A percentile compares a stretch with the other conserved stretches of the same genome.
Evolutionary conservation across 1,284 basidiomycete genomes (phyloP).

Genomic region (Rugosomyces carneus): DNA sequence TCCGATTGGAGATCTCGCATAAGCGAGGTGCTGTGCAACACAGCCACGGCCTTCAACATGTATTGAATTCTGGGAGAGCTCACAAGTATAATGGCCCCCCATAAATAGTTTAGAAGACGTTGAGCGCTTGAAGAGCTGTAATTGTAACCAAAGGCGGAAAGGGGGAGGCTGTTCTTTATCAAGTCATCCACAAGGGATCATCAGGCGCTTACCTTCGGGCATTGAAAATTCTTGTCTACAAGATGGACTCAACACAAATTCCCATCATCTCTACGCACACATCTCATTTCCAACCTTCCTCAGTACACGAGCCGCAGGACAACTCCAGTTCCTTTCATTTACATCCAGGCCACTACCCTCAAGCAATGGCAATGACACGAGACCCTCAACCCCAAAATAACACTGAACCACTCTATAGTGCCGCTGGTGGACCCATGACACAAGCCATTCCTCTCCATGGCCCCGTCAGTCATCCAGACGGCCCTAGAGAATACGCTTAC

Average conservation of each 20-base stretch:
- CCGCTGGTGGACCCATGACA: slow-evolving; percentile 31
- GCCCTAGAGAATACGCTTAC: slow-evolving; percentile 34
- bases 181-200: slow-evolving; percentile 9
- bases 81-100: neutral
- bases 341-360: slow-evolving; percentile 12
- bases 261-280: slow-evolving; percentile 23
- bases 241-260: slow-evolving; percentile 22
- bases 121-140: slow-evolving; percentile 4
- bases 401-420: slow-evolving; percentile 29
- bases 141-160: slow-evolving; percentile 1
- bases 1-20: slow-evolving; percentile 24
- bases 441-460: slow-evolving; percentile 38
- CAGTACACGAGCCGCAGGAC: slow-evolving; percentile 22
- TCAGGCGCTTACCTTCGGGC: slow-evolving; percentile 19
- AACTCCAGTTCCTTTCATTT: slow-evolving; percentile 10
- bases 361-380: slow-evolving; percentile 28
- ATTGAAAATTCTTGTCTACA: slow-evolving; percentile 21
- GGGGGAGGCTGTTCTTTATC: slow-evolving; percentile 16
- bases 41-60: slow-evolving; percentile 21
- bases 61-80: slow-evolving; percentile 9
- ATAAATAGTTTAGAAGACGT: slow-evolving; percentile 2
- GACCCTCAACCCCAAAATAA: slow-evolving; percentile 27
- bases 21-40: slow-evolving; percentile 30
- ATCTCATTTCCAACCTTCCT: slow-evolving; percentile 20
- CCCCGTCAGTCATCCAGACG: slow-evolving; percentile 38